Evolutionary conservation across 495 filamentous ascomycete genomes (phyloP).

Genomic region (Trichoderma virens): DNA sequence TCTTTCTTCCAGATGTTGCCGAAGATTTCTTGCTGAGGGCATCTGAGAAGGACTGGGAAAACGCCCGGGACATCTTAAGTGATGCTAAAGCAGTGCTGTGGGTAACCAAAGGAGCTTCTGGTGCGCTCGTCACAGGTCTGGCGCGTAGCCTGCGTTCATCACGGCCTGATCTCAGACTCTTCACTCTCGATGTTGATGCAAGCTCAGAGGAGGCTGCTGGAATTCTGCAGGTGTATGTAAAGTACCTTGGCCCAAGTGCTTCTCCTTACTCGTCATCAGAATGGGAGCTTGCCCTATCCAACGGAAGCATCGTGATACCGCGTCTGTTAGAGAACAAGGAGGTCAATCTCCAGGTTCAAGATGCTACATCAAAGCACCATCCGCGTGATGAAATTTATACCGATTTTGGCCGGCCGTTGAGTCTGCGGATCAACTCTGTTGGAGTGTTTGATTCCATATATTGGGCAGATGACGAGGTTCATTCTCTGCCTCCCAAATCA

Average conservation of each 20-base stretch:
- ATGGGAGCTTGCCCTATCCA: neutral
- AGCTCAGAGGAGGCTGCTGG: neutral
- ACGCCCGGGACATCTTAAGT: neutral
- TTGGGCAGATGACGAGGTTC: neutral
- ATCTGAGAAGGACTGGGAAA: neutral
- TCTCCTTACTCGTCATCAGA: neutral
- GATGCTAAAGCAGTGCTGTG: constrained; percentile 39
- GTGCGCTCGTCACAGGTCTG: constrained; percentile 45
- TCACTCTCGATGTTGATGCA: constrained; percentile 42
- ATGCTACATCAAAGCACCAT: neutral
- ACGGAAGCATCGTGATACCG: neutral
- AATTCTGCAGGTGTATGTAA: neutral
- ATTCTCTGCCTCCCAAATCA: neutral
- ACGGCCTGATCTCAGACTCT: constrained; percentile 41
- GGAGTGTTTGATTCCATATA: neutral
- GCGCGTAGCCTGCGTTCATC: constrained; percentile 45
- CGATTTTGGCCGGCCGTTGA: neutral
- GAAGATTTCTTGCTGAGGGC: neutral
- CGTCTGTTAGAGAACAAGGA: neutral
- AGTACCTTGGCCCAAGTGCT: neutral
- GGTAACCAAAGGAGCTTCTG: constrained; percentile 41
- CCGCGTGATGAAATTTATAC: neutral
- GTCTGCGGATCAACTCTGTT: neutral
- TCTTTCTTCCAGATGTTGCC: neutral
- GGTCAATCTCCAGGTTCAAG: neutral